Evolutionary conservation across 1,284 basidiomycete genomes (phyloP), one percentile per base, ranked within the genome.

Genomic region (Lentinula novae-zelandiae): DNA sequence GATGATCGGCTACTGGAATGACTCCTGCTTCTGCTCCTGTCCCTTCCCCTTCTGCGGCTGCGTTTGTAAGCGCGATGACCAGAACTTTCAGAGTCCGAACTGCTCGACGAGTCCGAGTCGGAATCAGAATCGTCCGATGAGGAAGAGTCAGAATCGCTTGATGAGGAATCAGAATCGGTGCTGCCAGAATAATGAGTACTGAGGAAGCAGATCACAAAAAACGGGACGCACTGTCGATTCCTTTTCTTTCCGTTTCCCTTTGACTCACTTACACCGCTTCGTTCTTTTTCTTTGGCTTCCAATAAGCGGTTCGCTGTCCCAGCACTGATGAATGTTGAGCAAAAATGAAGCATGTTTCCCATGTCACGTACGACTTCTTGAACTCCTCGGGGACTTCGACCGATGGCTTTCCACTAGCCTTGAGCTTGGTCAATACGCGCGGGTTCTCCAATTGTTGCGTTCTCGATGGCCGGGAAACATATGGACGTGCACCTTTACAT

Each of bases 341-440:
- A 44, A 62, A 22, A 54, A 44, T 61, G 10, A 31, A 67, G 57
- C 38, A 38, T 53, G 57, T 52, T n/a, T 31, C 46, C 53, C 56
- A 56, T 13, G 31, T 36, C 40, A 78, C 82, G 46, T 61, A 91
- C 90, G 88, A 88, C 65, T 74, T 82, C 77, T 85, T 90, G 72
- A 92, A 91, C 71, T 92, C 90, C 63, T 91, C 90, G 5, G 90
- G 90, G 10, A 92, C 83, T 65, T 90, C 89, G 0, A 88, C 83
- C 6, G 84, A 84, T 5, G 90, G 88, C 62, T 86, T 85, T 12
- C 85, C 85, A 1, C 83, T 82, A 0, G 78, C 75, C 70, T 84
- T 88, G 48, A 88, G 71, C 69, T 90, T 90, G 9, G 85, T 80
- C 6, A 88, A 73, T 2, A 83, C 57, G 17, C 72, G 76, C 2